Base-by-base conservation (phyloP, 2,329 filamentous ascomycete genomes). In the Microcyclospora pomicola region DNA sequence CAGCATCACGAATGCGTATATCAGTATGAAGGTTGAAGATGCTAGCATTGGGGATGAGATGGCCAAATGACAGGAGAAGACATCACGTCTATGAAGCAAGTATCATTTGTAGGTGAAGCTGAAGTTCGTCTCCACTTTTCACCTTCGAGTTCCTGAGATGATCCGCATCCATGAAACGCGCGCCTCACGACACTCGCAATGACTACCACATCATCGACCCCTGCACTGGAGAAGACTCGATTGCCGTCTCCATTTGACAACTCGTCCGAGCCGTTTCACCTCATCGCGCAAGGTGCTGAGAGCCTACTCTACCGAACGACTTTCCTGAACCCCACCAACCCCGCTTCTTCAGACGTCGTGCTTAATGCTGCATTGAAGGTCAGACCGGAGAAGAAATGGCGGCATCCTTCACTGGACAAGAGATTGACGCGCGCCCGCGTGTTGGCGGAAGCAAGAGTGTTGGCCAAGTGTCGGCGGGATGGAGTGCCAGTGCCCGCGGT, bases 271-370 rank as follows among this genome's bases (percentile, higher is more conserved):
- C 61, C 73, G 35, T 76, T 84, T 45, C 61, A 58, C 35, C 81
- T 94, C 54, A 75, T 96, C 50, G 80, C 84, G 40, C 91, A 96
- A 70, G 91, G 91, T 63, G 91, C 91, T 57, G 91, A 98, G 73
- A 87, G 84, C 42, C 84, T 88, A 47, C 75, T 98, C 56, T 96
- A 92, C 74, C 80, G 77, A 60, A 88, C 84, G 13, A 78, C 75
- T 39, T 92, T 84, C 64, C 77, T 95, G 38, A 31, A 31, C 30
- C 82, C 30, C 15, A 59, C 68, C 40, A 67, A 74, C 9, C 74
- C 80, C 11, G 4, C 30, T 15, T 31, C 30, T n/a, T n/a, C 6
- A n/a, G 30, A 31, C 30, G 14, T 31, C 9, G 14, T n/a, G 5
- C 6, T n/a, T 4, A 31, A 31, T 9, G 82, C 78, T 56, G 84